Evolutionary conservation across 495 filamentous ascomycete genomes (phyloP).

Genomic region (Penicillium silybi): DNA sequence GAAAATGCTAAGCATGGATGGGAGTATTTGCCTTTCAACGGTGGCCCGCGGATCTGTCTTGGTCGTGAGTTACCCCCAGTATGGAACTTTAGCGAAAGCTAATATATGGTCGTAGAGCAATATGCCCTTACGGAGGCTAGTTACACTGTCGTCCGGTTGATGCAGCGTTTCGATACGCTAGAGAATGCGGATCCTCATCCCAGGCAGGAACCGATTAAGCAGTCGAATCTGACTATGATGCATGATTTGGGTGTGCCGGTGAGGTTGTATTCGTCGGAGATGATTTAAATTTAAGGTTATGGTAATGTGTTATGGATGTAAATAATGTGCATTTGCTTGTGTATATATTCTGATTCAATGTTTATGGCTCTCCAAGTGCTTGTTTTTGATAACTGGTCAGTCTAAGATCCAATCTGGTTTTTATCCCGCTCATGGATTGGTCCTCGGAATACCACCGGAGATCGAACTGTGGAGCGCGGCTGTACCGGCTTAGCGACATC

Average conservation of each 20-base stretch:
- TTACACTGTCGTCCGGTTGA: conserved; percentile 66
- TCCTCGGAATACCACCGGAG: too few species aligned
- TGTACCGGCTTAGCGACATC: too few species aligned
- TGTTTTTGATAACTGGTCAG: too few species aligned
- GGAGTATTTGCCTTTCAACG: conserved; percentile 80
- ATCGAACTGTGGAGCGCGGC: too few species aligned
- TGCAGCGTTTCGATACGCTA: conserved; percentile 61
- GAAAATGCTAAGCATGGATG: conserved; percentile 48
- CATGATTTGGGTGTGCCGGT: conserved; percentile 38
- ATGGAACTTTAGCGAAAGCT: too few species aligned
- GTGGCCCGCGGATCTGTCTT: conserved; percentile 82
- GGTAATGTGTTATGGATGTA: not conserved
- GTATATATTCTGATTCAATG: not conserved
- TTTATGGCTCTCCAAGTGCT: too few species aligned
- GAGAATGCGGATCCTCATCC: conserved; percentile 35
- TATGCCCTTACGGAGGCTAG: conserved; percentile 78
- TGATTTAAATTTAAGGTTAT: not conserved
- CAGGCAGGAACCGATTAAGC: conserved; percentile 26
- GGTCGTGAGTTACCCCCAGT: conserved; percentile 58
- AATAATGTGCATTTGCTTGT: not conserved
- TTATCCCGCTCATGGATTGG: too few species aligned
- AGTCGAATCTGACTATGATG: conserved; percentile 36
- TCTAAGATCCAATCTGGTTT: too few species aligned
- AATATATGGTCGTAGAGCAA: conserved; percentile 43
- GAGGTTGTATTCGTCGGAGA: conserved; percentile 26